phyloP scores from a whole-genome alignment of 2,329 filamentous ascomycete genomes.

The Huntiella bhutanensis region DNA sequence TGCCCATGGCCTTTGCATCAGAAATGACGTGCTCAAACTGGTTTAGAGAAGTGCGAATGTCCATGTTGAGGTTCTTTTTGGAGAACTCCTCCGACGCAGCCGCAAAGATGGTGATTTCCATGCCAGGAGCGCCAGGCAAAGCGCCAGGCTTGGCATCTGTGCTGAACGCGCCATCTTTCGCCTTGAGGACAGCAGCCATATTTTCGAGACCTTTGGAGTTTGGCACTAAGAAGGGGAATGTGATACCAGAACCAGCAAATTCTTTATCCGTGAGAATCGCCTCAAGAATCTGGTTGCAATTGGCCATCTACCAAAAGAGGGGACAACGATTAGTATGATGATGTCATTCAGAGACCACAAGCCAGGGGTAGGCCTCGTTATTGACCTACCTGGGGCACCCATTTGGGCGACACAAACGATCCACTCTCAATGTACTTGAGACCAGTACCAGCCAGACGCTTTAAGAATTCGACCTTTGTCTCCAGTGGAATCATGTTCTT shows the following conservation, averaged over 20 bases:
- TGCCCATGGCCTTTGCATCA: constrained; percentile 41
- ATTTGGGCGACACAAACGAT: constrained; percentile 68
- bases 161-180: constrained; percentile 29
- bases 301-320: constrained; percentile 43
- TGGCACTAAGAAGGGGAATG: constrained; percentile 65
- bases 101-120: constrained; percentile 67
- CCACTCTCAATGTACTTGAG: constrained; percentile 60
- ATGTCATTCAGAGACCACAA: background rate
- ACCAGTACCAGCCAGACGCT: constrained; percentile 48
- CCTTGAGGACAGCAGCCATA: constrained; percentile 34
- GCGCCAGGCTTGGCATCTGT: constrained; percentile 29
- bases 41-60: constrained; percentile 52
- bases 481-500: constrained; percentile 48
- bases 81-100: constrained; percentile 68
- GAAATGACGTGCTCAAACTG: constrained; percentile 53
- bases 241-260: constrained; percentile 35
- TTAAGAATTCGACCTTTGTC: constrained; percentile 61
- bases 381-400: constrained; percentile 53
- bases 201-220: constrained; percentile 55
- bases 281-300: constrained; percentile 55
- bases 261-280: constrained; percentile 43
- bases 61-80: constrained; percentile 65
- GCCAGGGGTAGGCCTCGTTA: background rate
- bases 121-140: constrained; percentile 25
- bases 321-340: background rate